Percentiles rank a stretch among this genome's conserved stretches.
These are phyloP conservation scores for Tolypocladium pustulatum DNA, from an alignment of 2,329 filamentous ascomycete genomes.

Conservation along the genomic window DNA sequence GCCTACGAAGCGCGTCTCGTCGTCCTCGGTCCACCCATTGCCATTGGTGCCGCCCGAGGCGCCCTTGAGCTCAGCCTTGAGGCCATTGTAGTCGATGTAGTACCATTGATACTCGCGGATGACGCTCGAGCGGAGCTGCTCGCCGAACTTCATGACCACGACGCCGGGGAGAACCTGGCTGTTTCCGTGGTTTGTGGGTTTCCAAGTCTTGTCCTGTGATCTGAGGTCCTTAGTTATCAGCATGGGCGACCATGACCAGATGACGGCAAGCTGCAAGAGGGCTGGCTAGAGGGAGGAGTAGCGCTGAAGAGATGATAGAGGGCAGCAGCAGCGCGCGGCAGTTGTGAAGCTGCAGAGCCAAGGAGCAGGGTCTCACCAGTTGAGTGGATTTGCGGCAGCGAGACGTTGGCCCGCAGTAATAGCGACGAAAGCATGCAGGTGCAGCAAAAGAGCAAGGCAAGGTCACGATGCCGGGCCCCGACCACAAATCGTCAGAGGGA, in stretches of 20 bases:
- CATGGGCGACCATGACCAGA: slow-evolving; percentile 21
- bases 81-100: slow-evolving; percentile 94
- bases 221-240: slow-evolving; percentile 43
- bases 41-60: slow-evolving; percentile 41
- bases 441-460: neutral
- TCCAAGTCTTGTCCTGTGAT: slow-evolving; percentile 30
- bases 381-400: neutral
- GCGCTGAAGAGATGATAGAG: neutral
- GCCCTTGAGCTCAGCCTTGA: slow-evolving; percentile 78
- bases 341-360: neutral
- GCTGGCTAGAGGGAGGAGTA: neutral
- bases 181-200: slow-evolving; percentile 18
- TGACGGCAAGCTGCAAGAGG: too few relatives aligned
- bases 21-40: slow-evolving; percentile 76
- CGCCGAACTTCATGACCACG: slow-evolving; percentile 76
- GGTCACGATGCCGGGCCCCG: neutral
- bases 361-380: neutral
- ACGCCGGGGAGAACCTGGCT: slow-evolving; percentile 36
- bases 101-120: slow-evolving; percentile 97
- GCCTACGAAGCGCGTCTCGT: slow-evolving; percentile 80
- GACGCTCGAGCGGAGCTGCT: slow-evolving; percentile 89
- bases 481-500: neutral
- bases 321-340: neutral
- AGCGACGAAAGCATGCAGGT: neutral
- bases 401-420: neutral